phyloP scores from a whole-genome alignment of 352 stramenopile species.

The Pythium utonaiense region DNA sequence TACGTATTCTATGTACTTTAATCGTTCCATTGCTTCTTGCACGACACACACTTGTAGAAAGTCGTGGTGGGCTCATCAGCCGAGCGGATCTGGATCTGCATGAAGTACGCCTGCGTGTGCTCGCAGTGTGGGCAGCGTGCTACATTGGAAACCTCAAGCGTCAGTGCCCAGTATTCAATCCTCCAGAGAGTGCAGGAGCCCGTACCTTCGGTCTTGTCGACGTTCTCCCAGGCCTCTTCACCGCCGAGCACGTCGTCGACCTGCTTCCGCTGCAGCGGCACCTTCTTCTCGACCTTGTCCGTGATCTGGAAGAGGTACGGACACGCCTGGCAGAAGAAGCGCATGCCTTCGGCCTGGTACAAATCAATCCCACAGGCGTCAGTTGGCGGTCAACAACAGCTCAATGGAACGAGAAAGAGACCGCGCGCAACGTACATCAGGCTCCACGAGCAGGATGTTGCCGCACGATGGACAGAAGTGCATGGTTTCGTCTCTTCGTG shows the following conservation, averaged over 20 bases:
- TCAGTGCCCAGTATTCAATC: not conserved
- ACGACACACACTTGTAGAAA: conserved; percentile 99
- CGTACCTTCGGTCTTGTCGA: conserved; percentile 94
- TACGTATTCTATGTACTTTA: conserved; percentile 27
- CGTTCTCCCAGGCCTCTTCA: conserved; percentile 97
- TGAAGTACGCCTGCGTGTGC: conserved; percentile 98
- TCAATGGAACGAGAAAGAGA: conserved; percentile 6
- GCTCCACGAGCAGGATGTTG: conserved; percentile 89
- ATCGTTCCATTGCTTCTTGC: conserved; percentile 96
- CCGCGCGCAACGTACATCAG: conserved; percentile 44
- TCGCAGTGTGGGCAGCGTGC: conserved; percentile 94
- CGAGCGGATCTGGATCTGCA: conserved; percentile 99
- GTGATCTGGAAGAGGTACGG: conserved; percentile 88
- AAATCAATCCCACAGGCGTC: not conserved
- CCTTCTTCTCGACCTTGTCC: conserved; percentile 87
- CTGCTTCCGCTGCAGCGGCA: conserved; percentile 93
- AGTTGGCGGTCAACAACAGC: not conserved
- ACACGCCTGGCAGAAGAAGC: conserved; percentile 89
- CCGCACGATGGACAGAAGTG: conserved; percentile 89
- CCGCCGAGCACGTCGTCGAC: conserved; percentile 98
- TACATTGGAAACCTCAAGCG: conserved; percentile 17
- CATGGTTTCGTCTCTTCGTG: conserved; percentile 36
- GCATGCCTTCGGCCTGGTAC: conserved; percentile 76
- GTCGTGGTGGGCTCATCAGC: conserved; percentile 98
- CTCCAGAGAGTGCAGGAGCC: not conserved